Evolutionary conservation across 169 alveolate species (phyloP).

Genomic region (Cytauxzoon felis): DNA sequence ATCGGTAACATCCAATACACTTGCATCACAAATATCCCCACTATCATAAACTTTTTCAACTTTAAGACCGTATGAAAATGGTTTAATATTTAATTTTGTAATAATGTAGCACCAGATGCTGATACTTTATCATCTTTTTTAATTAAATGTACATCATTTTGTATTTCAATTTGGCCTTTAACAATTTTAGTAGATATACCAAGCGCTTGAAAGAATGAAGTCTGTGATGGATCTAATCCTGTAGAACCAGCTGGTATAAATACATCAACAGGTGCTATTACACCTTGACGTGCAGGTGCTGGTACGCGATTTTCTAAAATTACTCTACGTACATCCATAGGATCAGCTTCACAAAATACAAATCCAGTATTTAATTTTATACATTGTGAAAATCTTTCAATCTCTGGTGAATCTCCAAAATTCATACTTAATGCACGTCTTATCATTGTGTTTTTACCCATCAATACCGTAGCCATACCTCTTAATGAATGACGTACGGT

Average conservation of each 20-base stretch:
- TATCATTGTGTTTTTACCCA: conserved; percentile 97
- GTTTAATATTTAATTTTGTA: conserved; percentile 95
- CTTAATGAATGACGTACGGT: conserved; percentile 89
- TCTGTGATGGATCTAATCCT: conserved; percentile 99
- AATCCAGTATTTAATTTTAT: conserved; percentile 93
- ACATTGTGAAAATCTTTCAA: conserved; percentile 77
- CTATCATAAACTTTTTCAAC: conserved; percentile 90
- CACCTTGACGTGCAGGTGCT: conserved; percentile 98
- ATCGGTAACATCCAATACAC: conserved; percentile 91
- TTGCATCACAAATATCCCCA: conserved; percentile 91
- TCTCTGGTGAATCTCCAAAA: conserved; percentile 79
- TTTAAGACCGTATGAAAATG: conserved; percentile 94
- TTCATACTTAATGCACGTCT: conserved; percentile 87
- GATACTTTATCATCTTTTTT: conserved; percentile 93
- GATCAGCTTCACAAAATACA: conserved; percentile 93
- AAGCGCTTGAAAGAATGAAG: conserved; percentile 98
- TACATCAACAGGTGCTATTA: conserved; percentile 94
- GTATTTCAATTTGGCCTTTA: conserved; percentile 97
- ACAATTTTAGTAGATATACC: conserved; percentile 97
- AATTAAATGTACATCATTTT: conserved; percentile 90
- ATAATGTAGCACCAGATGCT: conserved; percentile 94
- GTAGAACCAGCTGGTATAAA: conserved; percentile 99
- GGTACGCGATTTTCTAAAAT: conserved; percentile 90
- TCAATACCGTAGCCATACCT: conserved; percentile 88
- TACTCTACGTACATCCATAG: conserved; percentile 86